These are phyloP conservation scores for Sodiomyces alkalinus DNA, from an alignment of 2,329 filamentous ascomycete genomes.

Conservation along the genomic window DNA sequence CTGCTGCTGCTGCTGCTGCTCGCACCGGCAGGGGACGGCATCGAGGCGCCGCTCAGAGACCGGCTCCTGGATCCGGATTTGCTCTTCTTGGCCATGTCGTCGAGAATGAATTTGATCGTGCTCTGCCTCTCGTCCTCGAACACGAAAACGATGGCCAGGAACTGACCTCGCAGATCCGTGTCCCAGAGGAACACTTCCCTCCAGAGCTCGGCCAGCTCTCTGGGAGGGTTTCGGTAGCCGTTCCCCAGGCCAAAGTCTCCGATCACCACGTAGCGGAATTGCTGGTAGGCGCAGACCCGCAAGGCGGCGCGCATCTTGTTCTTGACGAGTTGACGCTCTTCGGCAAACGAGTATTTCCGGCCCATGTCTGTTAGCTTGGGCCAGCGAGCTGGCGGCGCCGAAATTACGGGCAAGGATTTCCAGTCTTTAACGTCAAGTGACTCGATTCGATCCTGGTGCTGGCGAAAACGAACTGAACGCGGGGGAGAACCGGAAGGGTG, in stretches of 20 bases:
- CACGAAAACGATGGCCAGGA: slow-evolving; percentile 46
- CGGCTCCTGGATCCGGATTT: slow-evolving; percentile 13
- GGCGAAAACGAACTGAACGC: slow-evolving; percentile 57
- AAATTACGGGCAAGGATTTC: slow-evolving; percentile 54
- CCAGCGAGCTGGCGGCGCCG: slow-evolving; percentile 55
- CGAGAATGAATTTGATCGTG: slow-evolving; percentile 35
- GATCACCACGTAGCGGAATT: slow-evolving; percentile 41
- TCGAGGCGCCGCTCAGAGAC: slow-evolving; percentile 15
- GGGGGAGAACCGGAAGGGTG: too few relatives aligned
- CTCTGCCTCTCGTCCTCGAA: slow-evolving; percentile 43
- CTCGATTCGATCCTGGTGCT: slow-evolving; percentile 50
- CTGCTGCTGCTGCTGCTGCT: slow-evolving; percentile 9
- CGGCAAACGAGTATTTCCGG: slow-evolving; percentile 54
- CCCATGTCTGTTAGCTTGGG: slow-evolving; percentile 56
- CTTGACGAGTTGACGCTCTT: slow-evolving; percentile 56
- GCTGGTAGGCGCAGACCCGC: slow-evolving; percentile 49
- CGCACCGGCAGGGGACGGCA: slow-evolving; percentile 13
- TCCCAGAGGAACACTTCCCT: slow-evolving; percentile 48
- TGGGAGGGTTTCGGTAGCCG: slow-evolving; percentile 46
- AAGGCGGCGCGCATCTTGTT: slow-evolving; percentile 60
- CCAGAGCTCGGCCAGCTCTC: slow-evolving; percentile 51
- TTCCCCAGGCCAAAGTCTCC: slow-evolving; percentile 52
- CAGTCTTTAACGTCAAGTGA: slow-evolving; percentile 34
- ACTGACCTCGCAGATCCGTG: slow-evolving; percentile 45
- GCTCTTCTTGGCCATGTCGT: slow-evolving; percentile 39